Evolutionary conservation across 1,284 basidiomycete species (phyloP), one percentile per base, ranked within the genome.

Genomic region (Abortiporus biennis): DNA sequence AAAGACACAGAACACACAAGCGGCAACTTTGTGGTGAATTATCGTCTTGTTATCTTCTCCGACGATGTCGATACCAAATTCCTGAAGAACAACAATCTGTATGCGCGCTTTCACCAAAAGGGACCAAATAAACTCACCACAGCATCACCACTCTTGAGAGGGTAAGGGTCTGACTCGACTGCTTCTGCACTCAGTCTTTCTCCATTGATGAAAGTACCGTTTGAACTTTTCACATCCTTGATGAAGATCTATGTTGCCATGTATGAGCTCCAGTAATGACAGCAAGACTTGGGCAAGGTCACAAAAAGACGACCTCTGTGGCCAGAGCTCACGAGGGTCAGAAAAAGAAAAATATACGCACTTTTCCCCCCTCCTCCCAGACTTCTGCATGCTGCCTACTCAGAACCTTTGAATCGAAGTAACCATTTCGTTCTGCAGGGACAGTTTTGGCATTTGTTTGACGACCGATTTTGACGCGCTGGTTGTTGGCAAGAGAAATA

Each of bases 41-140:
- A 97, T 93, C 0, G 92, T 93, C 66, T 93, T 92, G 74, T 96
- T 97, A 69, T 99, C 96, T 59, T 99, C 95, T 47, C 92, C 92
- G 44, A 97, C 89, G 49, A 99, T 99, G 67, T 99, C 96, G 61
- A 99, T 99, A 47, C 95, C 94, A 59, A 97, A 97, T 79, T 98
- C 94, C 90, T 92, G 55, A 0, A 43, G 17, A 43, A 25, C 21
- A 44, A 17, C 46, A 36, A 40, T 16, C 42, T 38, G n/a, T 21
- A 9, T 15, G 15, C 24, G n/a, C 6, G 6, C 20, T 29, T 27
- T 36, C 23, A 45, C 16, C n/a, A 22, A 37, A 27, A 27, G 25
- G 47, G 38, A 43, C n/a, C n/a, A n/a, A n/a, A 19, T 41, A 23
- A 29, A 72, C 82, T 46, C 61, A 85, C 83, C 48, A 92, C 84